Evolutionary conservation across 192 early-diverging fungal genomes (phyloP).

Genomic region (Mycoemilia scoparia): DNA sequence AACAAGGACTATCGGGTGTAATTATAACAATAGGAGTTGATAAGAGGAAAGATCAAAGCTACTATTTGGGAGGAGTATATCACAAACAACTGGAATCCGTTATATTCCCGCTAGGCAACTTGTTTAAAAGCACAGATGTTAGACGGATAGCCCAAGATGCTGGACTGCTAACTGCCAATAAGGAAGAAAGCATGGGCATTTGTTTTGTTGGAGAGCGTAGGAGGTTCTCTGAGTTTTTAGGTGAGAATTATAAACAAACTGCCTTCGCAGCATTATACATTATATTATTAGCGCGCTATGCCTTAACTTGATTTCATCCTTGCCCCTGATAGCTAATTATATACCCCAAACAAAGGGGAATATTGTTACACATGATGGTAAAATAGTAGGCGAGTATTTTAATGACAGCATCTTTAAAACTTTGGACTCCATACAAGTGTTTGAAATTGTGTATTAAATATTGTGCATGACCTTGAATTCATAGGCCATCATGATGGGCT

Average conservation of each 20-base stretch:
- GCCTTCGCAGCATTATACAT: constrained; percentile 5
- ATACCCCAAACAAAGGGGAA: constrained; percentile 21
- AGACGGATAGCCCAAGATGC: constrained; percentile 40
- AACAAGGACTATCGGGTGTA: too few species aligned
- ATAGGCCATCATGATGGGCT: constrained; percentile 39
- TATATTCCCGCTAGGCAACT: constrained; percentile 66
- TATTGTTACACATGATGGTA: constrained; percentile 23
- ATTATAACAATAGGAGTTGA: too few species aligned
- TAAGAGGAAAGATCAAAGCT: constrained; percentile 77
- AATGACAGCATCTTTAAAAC: too few species aligned
- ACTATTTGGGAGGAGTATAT: constrained; percentile 60
- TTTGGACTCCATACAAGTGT: neutral
- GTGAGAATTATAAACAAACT: constrained; percentile 12
- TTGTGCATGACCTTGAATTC: constrained; percentile 13
- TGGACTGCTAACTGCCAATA: constrained; percentile 37
- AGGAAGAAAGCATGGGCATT: constrained; percentile 88
- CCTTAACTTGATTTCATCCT: constrained; percentile 1
- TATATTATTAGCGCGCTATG: constrained; percentile 4
- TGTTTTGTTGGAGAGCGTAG: constrained; percentile 81
- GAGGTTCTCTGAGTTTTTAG: constrained; percentile 58
- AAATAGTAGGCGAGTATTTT: constrained; percentile 3
- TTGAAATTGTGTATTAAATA: constrained; percentile 6
- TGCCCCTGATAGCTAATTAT: constrained; percentile 23
- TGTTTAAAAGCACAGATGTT: constrained; percentile 47
- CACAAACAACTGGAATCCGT: constrained; percentile 11